Evolutionary conservation across 2,329 filamentous ascomycete species (phyloP), one percentile per base, ranked within the genome.

Genomic region (Monilinia fructigena): DNA sequence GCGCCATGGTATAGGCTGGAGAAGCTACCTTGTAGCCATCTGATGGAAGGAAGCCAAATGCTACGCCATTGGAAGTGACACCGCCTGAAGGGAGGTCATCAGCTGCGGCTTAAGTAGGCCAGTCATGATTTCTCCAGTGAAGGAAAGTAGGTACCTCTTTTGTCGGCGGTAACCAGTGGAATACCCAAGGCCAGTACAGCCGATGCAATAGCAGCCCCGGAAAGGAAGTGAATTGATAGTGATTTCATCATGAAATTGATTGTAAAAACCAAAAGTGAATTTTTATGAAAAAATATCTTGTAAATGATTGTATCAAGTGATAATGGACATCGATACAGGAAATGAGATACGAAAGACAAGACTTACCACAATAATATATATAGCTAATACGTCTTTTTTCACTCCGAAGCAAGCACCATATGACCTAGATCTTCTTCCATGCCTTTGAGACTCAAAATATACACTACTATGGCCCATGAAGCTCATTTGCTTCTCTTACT

Each of bases 21-120:
- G 62, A 66, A 12, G 38, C 3, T 20, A 62, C 55, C 35, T 56
- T 11, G 14, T 35, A 65, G 14, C 66, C 66, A 61, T 67, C 62
- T 31, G 66, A 67, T 42, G 66, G 66, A 48, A 65, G 48, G 7
- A 67, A 67, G 12, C 66, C 66, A 52, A 67, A 59, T 3, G 62
- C 66, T 48, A 67, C 66, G 31, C 66, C 66, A 18, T 67, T 67
- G 2, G 66, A 63, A 35, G 65, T 31, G 16, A 67, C 18, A n/a
- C 66, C 63, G 3, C 14, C 61, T 2, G 62, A 40, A 38, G 66
- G 62, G 26, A 66, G 66, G 6, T 50, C 66, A 28, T 64, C 31
- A 12, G 40, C 26, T 45, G 4, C 20, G 31, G 55, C 38, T 62
- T 28, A 14, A 23, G 10, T n/a, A 5, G 4, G 14, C 60, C 45